These are phyloP conservation scores for Solanum tarijense DNA, from an alignment of 257 asterid genomes.

Conservation along the genomic window DNA sequence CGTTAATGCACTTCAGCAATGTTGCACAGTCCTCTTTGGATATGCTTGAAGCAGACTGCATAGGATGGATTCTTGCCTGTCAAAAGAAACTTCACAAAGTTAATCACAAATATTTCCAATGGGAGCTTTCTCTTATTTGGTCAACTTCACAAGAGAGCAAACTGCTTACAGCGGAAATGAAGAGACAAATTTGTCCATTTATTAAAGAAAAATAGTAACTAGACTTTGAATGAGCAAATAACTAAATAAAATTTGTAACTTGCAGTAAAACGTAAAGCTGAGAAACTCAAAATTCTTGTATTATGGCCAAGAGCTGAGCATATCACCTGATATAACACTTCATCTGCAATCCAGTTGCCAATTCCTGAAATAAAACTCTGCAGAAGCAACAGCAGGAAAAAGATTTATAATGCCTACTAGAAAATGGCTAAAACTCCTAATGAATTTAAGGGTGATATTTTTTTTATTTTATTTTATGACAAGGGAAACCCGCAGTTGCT, in stretches of 20 bases:
- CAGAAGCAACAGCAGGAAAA: conserved; percentile 18
- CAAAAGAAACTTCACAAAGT: conserved; percentile 8
- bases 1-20: conserved; percentile 75
- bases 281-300: background rate
- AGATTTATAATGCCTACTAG: background rate
- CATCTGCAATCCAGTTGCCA: conserved; percentile 99
- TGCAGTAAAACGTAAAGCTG: background rate
- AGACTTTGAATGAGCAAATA: background rate
- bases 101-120: background rate
- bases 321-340: conserved; percentile 86
- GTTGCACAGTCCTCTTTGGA: conserved; percentile 55
- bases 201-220: background rate
- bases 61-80: conserved; percentile 92
- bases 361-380: conserved; percentile 94
- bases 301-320: conserved; percentile 8
- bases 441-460: background rate
- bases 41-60: conserved; percentile 67
- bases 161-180: background rate
- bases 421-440: background rate
- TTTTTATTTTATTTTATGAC: too few species aligned
- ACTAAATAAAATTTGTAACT: background rate
- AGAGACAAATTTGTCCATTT: background rate
- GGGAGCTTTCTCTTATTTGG: background rate
- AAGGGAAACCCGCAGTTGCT: too few species aligned
- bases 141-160: background rate